Base-by-base conservation (phyloP, 768 basidiomycete genomes). In the Serendipita sp. region DNA sequence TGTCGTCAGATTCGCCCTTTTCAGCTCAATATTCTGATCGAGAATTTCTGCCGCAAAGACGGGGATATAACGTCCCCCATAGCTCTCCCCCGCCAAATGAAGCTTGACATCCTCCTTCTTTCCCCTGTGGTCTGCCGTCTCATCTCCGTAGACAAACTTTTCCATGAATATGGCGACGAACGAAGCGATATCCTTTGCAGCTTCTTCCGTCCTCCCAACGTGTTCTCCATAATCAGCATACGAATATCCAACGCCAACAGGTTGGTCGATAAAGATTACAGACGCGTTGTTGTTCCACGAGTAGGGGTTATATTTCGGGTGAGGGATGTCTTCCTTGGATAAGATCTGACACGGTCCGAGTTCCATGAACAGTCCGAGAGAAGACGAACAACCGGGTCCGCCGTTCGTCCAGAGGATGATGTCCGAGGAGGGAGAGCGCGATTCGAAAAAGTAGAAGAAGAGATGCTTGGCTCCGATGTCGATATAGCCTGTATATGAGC, bases 131-230 rank as follows among this genome's bases (percentile, higher is more conserved):
- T 53, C 1, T 24, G 81, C 75, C 28, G 88, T 74, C 2, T 86
- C 86, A 56, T 81, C 71, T 73, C 87, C 89, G 68, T 88, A 80
- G 13, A 78, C 76, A 75, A 91, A 92, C 0, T 84, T 84, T 68
- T 89, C 85, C 68, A 89, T 88, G 74, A 90, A 89, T 64, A 92
- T 85, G 1, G 81, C 76, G 63, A 90, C 76, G 73, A 91, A 91
- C 0, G 88, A 84, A 58, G 85, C 78, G 45, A 90, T 76, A 69
- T 91, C 86, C 67, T 80, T 81, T 3, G 88, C 86, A 0, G 89
- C 89, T n/a, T 84, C 84, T 73, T 91, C 88, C 0, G 89, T 87
- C 0, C 86, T 89, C 65, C 81, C 83, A 16, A 88, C 76, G 0
- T 78, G 81, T 74, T 88, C 82, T 2, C 83, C 85, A 66, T 79